Evolutionary conservation across 2,329 filamentous ascomycete genomes (phyloP), one percentile per base, ranked within the genome.

Genomic region (Oidium heveae): DNA sequence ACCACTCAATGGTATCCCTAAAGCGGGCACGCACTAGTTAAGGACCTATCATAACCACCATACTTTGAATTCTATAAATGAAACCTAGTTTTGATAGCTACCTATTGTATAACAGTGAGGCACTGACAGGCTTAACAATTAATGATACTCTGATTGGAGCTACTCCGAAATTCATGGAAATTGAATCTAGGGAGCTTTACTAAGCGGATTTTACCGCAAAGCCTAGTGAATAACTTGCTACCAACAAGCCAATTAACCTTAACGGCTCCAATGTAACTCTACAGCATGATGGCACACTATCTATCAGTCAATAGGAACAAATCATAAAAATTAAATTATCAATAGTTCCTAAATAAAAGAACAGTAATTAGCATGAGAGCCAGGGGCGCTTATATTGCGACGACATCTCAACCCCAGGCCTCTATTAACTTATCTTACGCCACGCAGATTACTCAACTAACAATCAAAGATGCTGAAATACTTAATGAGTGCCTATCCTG

Each of bases 371-470:
- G 28, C 15, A 46, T 39, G 34, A 41, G 39, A 36, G 52, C 52
- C 37, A 22, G 52, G 41, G 37, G 52, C 16, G 52, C 52, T 34
- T 54, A 54, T 33, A 54, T 54, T 16, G 47, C 41, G 15, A 47
- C 50, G 18, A 34, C 56, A 22, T 56, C 8, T 22, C 47, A 56
- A 39, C 55, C 37, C 24, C 37, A 56, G 22, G 49, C 53, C 28
- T 43, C 53, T 32, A 56, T 56, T 37, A n/a, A 52, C 33, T 44
- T 57, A 10, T 57, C 53, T 2, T 44, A 43, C 37, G 53, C 53
- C 51, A 18, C 52, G 32, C 39, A 54, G 46, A 16, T 32, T 10
- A 46, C 13, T 32, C 16, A 47, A 32, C 53, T 43, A 18, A 54
- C 15, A n/a, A 16, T 7, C 10, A 1, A 46, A 16, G 53, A 54